phyloP scores from a whole-genome alignment of 768 basidiomycete species.

The Suillus tomentosus region DNA sequence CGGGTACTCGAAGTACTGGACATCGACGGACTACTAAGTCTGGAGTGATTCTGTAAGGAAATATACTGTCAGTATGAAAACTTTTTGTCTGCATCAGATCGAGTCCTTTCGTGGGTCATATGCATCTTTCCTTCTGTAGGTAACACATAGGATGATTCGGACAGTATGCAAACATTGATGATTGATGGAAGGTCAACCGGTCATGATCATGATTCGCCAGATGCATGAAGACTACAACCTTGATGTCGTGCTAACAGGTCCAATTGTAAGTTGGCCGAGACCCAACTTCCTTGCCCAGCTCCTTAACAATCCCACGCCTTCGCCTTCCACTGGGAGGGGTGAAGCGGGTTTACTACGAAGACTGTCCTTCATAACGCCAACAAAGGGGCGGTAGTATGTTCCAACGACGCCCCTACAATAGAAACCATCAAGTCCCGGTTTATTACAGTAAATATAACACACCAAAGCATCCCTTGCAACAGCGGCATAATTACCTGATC shows the following conservation, averaged over 20 bases:
- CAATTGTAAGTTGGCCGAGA: constrained; percentile 30
- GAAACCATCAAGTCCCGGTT: constrained; percentile 8
- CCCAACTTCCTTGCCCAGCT: constrained; percentile 32
- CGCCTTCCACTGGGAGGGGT: constrained; percentile 27
- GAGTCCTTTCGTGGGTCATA: neutral
- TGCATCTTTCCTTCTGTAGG: too few species aligned
- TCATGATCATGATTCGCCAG: neutral
- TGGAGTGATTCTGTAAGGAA: neutral
- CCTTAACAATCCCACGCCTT: constrained; percentile 34
- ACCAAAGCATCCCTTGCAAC: constrained; percentile 70
- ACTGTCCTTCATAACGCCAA: constrained; percentile 24
- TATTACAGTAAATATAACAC: constrained; percentile 22
- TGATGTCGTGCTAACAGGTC: constrained; percentile 19
- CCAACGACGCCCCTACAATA: constrained; percentile 32
- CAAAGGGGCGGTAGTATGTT: constrained; percentile 34
- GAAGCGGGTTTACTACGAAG: constrained; percentile 17
- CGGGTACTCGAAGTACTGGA: neutral
- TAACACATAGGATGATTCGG: neutral
- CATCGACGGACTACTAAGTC: neutral
- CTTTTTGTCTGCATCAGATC: neutral
- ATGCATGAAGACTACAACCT: neutral
- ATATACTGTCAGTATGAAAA: neutral
- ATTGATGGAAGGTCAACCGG: neutral
- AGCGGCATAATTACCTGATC: constrained; percentile 73
- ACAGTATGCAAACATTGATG: neutral